phyloP scores from a whole-genome alignment of 1,139 yeast species.

The Williopsis jadinii region DNA sequence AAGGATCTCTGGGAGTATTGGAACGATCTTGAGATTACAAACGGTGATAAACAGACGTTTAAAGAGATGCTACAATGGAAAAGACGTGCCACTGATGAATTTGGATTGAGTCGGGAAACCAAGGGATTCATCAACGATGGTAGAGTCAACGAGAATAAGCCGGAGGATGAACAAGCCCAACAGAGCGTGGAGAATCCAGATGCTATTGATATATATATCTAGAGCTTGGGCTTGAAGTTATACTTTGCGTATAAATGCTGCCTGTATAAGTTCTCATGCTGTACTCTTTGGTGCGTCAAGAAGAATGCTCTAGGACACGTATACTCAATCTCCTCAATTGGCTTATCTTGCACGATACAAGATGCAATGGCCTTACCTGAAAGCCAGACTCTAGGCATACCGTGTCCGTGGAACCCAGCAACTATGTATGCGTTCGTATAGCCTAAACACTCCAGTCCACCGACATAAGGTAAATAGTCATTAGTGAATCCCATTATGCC shows the following conservation, averaged over 20 bases:
- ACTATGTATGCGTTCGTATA: conserved; percentile 26
- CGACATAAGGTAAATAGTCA: conserved; percentile 18
- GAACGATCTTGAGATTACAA: conserved; percentile 65
- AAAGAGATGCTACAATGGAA: conserved; percentile 69
- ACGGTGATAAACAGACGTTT: conserved; percentile 66
- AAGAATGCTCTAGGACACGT: conserved; percentile 13
- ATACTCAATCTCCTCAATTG: conserved; percentile 9
- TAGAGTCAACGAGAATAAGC: background rate
- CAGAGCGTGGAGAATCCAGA: conserved; percentile 43
- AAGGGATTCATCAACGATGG: conserved; percentile 50
- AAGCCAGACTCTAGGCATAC: conserved; percentile 38
- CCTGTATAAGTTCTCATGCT: conserved; percentile 6
- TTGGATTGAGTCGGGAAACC: conserved; percentile 34
- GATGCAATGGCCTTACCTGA: conserved; percentile 17
- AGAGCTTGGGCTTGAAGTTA: background rate
- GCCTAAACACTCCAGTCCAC: conserved; percentile 16
- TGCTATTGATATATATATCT: conserved; percentile 52
- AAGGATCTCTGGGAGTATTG: conserved; percentile 51
- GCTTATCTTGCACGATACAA: conserved; percentile 9
- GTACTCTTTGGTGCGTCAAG: conserved; percentile 12
- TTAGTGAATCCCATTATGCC: conserved; percentile 18
- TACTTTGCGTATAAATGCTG: background rate
- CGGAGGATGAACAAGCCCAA: conserved; percentile 24
- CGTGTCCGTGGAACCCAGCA: conserved; percentile 43
- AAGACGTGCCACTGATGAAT: conserved; percentile 40